A percentile compares a stretch with the other conserved stretches of the same genome.
Conservation (phyloP, 306 rosid genomes). For the Arachis hypogaea region DNA sequence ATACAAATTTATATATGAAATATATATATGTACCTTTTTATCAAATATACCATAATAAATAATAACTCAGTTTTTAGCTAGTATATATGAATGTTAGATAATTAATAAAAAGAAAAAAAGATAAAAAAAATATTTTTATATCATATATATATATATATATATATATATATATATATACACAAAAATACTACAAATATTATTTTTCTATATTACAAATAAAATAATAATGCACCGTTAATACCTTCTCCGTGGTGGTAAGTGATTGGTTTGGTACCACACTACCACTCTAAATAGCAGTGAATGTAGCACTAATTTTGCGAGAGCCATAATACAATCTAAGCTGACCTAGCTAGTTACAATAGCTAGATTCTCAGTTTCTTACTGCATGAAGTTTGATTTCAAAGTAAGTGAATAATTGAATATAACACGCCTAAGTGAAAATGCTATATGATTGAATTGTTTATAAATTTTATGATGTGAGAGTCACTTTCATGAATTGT, state of each 20-base stretch:
- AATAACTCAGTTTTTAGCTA: too few species aligned
- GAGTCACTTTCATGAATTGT: slow-evolving; percentile 37
- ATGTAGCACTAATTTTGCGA: slow-evolving; percentile 13
- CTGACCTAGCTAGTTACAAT: slow-evolving; percentile 14
- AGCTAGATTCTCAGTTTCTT: slow-evolving; percentile 31
- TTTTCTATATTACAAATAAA: too few species aligned
- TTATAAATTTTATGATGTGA: slow-evolving; percentile 39
- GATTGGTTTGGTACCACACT: slow-evolving; percentile 31
- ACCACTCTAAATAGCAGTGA: slow-evolving; percentile 30
- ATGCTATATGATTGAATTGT: slow-evolving; percentile 31
- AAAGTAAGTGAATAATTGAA: neutral
- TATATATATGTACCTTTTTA: too few species aligned
- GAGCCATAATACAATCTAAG: slow-evolving; percentile 35
- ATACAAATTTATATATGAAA: too few species aligned
- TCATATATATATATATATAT: too few species aligned
- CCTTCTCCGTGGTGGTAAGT: neutral
- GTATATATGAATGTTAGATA: too few species aligned
- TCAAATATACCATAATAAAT: too few species aligned
- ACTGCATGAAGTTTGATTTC: slow-evolving; percentile 9
- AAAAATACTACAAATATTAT: too few species aligned
- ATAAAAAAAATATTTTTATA: too few species aligned
- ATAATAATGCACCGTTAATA: neutral
- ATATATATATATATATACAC: too few species aligned
- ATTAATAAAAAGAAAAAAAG: too few species aligned
- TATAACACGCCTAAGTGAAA: neutral